A percentile compares a stretch with the other conserved stretches of the same genome.
These are phyloP conservation scores for Pleurotus pulmonarius DNA, from an alignment of 768 basidiomycete genomes.

Conservation along the genomic window DNA sequence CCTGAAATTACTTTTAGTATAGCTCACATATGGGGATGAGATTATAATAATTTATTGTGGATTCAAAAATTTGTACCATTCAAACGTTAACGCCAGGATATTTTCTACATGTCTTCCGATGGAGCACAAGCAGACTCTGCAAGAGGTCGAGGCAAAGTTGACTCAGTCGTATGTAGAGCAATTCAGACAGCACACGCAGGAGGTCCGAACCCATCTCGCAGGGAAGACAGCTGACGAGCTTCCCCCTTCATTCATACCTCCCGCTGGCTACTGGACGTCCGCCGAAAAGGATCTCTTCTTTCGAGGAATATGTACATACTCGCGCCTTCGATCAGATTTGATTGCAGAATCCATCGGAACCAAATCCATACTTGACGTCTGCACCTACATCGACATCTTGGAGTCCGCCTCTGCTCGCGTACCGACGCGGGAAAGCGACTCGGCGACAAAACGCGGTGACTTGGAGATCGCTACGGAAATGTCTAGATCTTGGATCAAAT, in stretches of 20 bases:
- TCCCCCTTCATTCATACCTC: slow-evolving; percentile 29
- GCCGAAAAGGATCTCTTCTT: slow-evolving; percentile 73
- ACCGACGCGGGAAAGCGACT: not conserved
- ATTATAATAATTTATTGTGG: too few species aligned
- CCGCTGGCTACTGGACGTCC: slow-evolving; percentile 56
- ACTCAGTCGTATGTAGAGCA: slow-evolving; percentile 18
- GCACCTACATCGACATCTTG: slow-evolving; percentile 58
- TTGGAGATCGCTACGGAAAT: slow-evolving; percentile 45
- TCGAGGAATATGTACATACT: slow-evolving; percentile 60
- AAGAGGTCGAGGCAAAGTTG: not conserved
- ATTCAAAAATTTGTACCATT: too few species aligned
- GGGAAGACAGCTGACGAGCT: slow-evolving; percentile 24
- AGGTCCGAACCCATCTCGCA: slow-evolving; percentile 31
- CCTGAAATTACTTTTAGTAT: not conserved
- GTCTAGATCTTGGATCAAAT: slow-evolving; percentile 43
- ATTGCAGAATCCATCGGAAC: slow-evolving; percentile 65
- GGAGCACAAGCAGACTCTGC: slow-evolving; percentile 5
- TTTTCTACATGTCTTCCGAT: not conserved
- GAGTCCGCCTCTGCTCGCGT: slow-evolving; percentile 28
- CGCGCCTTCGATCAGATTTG: slow-evolving; percentile 73
- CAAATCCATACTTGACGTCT: slow-evolving; percentile 66
- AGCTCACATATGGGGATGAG: too few species aligned
- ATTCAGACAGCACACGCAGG: slow-evolving; percentile 30
- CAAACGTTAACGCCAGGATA: too few species aligned
- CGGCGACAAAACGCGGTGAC: slow-evolving; percentile 9